Evolutionary conservation across 169 alveolate species (phyloP), one percentile per base, ranked within the genome.

Genomic region (Eimeria maxima): DNA sequence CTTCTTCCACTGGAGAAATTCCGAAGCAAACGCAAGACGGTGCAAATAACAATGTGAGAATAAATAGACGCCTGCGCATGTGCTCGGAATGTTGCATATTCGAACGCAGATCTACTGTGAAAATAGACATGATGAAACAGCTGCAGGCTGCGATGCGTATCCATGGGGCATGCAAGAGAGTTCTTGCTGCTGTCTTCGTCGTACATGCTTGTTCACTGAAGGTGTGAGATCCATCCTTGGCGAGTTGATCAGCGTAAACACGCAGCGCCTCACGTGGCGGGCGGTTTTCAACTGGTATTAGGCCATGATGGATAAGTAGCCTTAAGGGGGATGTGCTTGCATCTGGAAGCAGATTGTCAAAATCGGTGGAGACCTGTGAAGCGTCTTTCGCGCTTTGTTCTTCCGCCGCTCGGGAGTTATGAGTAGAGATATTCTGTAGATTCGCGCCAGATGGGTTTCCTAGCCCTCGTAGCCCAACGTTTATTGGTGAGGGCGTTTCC

Each of bases 1-100:
- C 94, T 27, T 65, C 94, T 38, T 65, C 94, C 94, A 87, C 94
- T 87, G 94, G 84, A 87, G 83, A 76, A 84, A 44, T 74, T 18
- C 86, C 27, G 33, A 29, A 74, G 60, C 86, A 74, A 60, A 27
- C 45, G 3, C 57, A 57, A 44, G 60, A 42, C 5, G 22, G 33
- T 27, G 45, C 44, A 10, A 27, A 53, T 16, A 4, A 57, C 2
- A 57, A 57, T 6, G 20, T 14, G 38, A 33, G 38, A 33, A 60
- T 14, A 27, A 0, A 60, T 27, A 67, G 7, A 67, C 24, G 27
- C 45, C 27, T 73, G 13, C 16, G 50, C 50, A 38, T 7, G 29
- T 73, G n/a, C 8, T n/a, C 76, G 76, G 7, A 14, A 27, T 24
- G 11, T 1, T 29, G 50, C 47, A 14, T 69, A 33, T 73, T 38